A percentile compares a stretch with the other conserved stretches of the same genome.
phyloP scores from a whole-genome alignment of 257 asterid species.

The Forsythia viridissima region DNA sequence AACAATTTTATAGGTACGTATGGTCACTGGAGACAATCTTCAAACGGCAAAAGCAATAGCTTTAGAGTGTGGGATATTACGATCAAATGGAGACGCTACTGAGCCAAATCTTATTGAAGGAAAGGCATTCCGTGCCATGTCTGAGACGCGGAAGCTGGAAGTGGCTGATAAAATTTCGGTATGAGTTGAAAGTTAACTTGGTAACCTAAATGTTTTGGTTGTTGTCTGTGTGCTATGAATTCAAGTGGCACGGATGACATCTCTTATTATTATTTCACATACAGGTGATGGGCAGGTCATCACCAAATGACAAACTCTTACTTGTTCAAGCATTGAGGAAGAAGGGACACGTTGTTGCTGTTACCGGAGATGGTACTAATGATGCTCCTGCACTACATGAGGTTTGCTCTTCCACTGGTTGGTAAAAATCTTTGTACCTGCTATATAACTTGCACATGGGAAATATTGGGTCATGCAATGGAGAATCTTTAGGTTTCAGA shows the following conservation, averaged over 20 bases:
- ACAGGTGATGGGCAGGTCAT: slow-evolving; percentile 99
- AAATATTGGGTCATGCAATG: background rate
- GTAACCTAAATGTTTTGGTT: slow-evolving; percentile 5
- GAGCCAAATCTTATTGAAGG: slow-evolving; percentile 95
- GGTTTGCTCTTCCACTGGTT: slow-evolving; percentile 47
- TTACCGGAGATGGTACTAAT: slow-evolving; percentile 98
- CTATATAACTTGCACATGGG: background rate
- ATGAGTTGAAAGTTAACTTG: slow-evolving; percentile 19
- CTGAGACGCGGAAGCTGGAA: slow-evolving; percentile 61
- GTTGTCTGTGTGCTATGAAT: slow-evolving; percentile 1
- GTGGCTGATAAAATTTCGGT: slow-evolving; percentile 89
- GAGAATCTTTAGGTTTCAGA: background rate
- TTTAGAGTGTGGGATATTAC: slow-evolving; percentile 87
- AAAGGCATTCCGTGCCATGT: slow-evolving; percentile 65
- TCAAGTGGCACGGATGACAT: slow-evolving; percentile 9
- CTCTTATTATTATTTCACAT: slow-evolving; percentile 11
- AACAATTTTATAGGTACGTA: slow-evolving; percentile 64
- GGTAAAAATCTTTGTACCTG: background rate
- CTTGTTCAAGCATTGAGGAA: slow-evolving; percentile 96
- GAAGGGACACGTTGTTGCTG: slow-evolving; percentile 94
- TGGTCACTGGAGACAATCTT: slow-evolving; percentile 97
- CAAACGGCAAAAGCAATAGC: slow-evolving; percentile 96
- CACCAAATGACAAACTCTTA: slow-evolving; percentile 92
- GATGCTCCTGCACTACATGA: slow-evolving; percentile 99
- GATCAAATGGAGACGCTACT: slow-evolving; percentile 66